A percentile compares a stretch with the other conserved stretches of the same genome.
Conservation (phyloP, 768 basidiomycete genomes). For the Podaxis sp. region DNA sequence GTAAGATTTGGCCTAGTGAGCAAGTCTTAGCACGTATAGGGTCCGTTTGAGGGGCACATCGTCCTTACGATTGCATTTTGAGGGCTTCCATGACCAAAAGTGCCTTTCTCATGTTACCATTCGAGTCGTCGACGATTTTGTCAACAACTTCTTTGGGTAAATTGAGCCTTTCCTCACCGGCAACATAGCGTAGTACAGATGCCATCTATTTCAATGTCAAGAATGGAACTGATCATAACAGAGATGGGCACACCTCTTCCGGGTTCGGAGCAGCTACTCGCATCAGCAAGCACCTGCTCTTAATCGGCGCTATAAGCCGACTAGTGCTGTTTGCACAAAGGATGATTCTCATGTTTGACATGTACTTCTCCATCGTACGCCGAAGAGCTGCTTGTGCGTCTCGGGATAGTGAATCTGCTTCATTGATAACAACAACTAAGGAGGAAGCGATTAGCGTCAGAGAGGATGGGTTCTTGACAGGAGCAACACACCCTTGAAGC, state of each 20-base stretch:
- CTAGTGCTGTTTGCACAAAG: conserved; percentile 95
- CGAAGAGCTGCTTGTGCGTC: conserved; percentile 97
- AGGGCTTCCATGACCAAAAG: conserved; percentile 92
- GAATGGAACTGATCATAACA: conserved; percentile 7
- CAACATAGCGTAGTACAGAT: conserved; percentile 74
- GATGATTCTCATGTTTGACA: conserved; percentile 96
- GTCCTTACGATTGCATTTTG: conserved; percentile 92
- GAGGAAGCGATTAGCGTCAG: conserved; percentile 1
- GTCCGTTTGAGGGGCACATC: background rate
- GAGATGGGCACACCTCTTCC: conserved; percentile 56
- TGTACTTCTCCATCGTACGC: conserved; percentile 99
- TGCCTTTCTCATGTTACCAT: conserved; percentile 93
- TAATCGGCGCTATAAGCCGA: conserved; percentile 94
- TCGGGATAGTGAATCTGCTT: conserved; percentile 91
- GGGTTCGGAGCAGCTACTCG: conserved; percentile 85
- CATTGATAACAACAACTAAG: conserved; percentile 95
- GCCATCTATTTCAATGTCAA: conserved; percentile 60
- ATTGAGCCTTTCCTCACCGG: conserved; percentile 74
- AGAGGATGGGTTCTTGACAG: background rate
- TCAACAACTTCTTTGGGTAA: conserved; percentile 75
- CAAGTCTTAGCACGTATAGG: background rate
- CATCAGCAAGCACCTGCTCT: conserved; percentile 90
- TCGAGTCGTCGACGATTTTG: conserved; percentile 79
- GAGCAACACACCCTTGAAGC: conserved; percentile 82
- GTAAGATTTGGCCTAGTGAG: conserved; percentile 72